Percentiles rank a stretch among this genome's conserved stretches.
These are phyloP conservation scores for Solanum chilense DNA, from an alignment of 257 asterid genomes.

Conservation along the genomic window DNA sequence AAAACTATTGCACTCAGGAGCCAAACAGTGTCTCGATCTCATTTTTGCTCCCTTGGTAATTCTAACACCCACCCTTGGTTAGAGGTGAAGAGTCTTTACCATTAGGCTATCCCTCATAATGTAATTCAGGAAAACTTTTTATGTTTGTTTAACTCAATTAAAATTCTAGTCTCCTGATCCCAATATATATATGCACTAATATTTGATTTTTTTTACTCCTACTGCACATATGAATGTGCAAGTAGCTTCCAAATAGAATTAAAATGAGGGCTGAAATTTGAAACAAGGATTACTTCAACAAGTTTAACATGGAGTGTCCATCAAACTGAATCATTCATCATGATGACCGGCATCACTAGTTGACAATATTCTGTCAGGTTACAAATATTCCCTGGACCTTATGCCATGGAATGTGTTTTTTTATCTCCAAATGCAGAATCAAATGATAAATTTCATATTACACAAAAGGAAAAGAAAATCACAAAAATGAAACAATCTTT, in stretches of 20 bases:
- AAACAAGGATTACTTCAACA: not conserved
- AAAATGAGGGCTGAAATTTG: not conserved
- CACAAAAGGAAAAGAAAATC: not conserved
- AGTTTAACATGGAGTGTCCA: not conserved
- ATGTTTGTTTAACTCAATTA: not conserved
- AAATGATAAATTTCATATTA: not conserved
- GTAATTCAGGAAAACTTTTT: not conserved
- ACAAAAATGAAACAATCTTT: not conserved
- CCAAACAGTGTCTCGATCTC: not conserved
- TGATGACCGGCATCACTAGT: not conserved
- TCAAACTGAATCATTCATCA: not conserved
- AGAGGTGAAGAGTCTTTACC: not conserved
- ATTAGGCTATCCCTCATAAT: not conserved
- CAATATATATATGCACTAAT: not conserved
- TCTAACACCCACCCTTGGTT: not conserved
- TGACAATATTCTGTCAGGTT: not conserved
- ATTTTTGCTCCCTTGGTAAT: not conserved
- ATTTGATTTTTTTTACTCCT: not conserved
- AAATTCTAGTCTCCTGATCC: not conserved
- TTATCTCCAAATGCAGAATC: not conserved
- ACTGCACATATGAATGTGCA: not conserved
- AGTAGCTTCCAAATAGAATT: not conserved
- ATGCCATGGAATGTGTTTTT: not conserved
- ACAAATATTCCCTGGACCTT: not conserved
- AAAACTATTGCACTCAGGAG: not conserved